phyloP scores from a whole-genome alignment of 2,329 filamentous ascomycete species.

The Scopulariopsis brevicaulis region DNA sequence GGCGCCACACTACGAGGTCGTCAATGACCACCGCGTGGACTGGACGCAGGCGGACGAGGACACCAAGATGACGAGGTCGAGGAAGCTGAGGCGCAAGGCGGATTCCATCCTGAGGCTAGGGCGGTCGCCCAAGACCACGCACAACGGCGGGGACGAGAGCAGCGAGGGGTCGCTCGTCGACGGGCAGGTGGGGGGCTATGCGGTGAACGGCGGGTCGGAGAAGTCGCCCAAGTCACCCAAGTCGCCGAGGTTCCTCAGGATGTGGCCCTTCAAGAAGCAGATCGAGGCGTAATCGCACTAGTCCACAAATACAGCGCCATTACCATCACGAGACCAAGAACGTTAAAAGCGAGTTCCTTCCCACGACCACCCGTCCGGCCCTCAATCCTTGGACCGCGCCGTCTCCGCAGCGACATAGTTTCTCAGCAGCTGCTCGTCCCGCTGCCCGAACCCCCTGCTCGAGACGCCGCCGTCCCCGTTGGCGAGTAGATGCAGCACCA shows the following conservation, averaged over 20 bases:
- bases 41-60: slow-evolving; percentile 48
- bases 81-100: slow-evolving; percentile 22
- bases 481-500: slow-evolving; percentile 37
- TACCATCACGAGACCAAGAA: neutral
- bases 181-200: slow-evolving; percentile 2
- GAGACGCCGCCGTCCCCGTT: slow-evolving; percentile 19
- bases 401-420: slow-evolving; percentile 33
- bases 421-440: slow-evolving; percentile 37
- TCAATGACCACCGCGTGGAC: slow-evolving; percentile 33
- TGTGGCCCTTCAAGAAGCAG: slow-evolving; percentile 2
- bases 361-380: neutral
- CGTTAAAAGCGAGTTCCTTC: neutral
- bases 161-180: slow-evolving; percentile 13
- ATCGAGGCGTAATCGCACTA: neutral
- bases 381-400: neutral
- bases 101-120: slow-evolving; percentile 31
- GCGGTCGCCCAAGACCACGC: neutral
- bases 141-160: slow-evolving; percentile 12
- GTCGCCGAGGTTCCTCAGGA: slow-evolving; percentile 24
- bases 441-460: slow-evolving; percentile 30
- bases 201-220: slow-evolving; percentile 3
- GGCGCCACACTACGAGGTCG: neutral
- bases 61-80: slow-evolving; percentile 9
- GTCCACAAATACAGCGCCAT: neutral
- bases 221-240: slow-evolving; percentile 25